Percentiles rank a stretch among this genome's conserved stretches.
phyloP scores from a whole-genome alignment of 2,329 filamentous ascomycete species.

The Ophiostoma himal-ulmi region DNA sequence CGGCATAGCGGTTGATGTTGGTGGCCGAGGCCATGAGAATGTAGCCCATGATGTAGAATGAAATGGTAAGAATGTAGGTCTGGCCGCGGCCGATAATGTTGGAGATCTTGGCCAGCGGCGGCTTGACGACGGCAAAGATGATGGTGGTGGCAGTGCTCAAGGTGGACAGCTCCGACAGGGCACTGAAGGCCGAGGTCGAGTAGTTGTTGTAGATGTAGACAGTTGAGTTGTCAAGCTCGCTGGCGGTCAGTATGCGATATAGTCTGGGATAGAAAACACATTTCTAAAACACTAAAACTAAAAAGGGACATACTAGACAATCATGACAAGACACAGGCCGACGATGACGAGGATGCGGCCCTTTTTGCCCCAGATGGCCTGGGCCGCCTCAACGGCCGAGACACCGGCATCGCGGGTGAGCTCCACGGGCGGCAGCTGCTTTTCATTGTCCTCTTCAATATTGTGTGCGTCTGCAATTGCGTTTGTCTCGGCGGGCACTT shows the following conservation, averaged over 20 bases:
- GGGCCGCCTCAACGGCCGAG: not conserved
- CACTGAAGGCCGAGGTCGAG: constrained; percentile 32
- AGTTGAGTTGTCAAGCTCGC: constrained; percentile 32
- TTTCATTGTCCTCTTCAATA: not conserved
- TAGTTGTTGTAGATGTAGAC: constrained; percentile 33
- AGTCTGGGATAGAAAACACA: too few relatives aligned
- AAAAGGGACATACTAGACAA: not conserved
- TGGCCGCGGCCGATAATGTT: constrained; percentile 54
- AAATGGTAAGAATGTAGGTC: constrained; percentile 50
- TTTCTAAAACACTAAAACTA: not conserved
- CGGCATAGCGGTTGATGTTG: constrained; percentile 46
- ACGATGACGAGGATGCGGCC: constrained; percentile 12
- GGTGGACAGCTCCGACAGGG: constrained; percentile 31
- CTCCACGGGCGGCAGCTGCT: not conserved
- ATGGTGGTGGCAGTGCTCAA: constrained; percentile 34
- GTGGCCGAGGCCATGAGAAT: constrained; percentile 50
- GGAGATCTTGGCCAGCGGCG: constrained; percentile 55
- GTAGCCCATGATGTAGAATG: constrained; percentile 51
- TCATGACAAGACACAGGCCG: constrained; percentile 13
- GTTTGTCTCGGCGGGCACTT: not conserved
- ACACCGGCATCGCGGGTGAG: not conserved
- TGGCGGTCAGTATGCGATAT: constrained; percentile 12
- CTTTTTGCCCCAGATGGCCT: constrained; percentile 9
- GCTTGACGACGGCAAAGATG: constrained; percentile 50
- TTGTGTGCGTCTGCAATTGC: not conserved